Base-by-base conservation (phyloP, 78 protist genomes). In the Dictyostelium capitatum region DNA sequence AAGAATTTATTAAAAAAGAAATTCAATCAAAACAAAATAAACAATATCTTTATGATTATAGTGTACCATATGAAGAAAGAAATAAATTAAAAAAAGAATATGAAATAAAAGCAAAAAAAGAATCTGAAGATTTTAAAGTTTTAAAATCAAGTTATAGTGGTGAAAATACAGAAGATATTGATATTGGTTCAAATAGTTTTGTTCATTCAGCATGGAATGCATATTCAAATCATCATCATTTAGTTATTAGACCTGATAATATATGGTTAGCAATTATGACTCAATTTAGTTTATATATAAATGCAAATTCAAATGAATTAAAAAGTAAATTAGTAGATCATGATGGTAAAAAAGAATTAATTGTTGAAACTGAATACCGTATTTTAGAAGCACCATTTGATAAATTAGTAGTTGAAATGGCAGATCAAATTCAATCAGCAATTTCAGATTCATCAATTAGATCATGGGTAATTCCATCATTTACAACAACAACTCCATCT, bases 301-400 rank as follows among this genome's bases (percentile, higher is more conserved):
- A 85, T 74, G 70, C 51, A 46, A 85, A 85, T 48, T 43, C 94
- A 17, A 85, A 89, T 43, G 12, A 80, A 32, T 79, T 89, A n/a
- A 89, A 89, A 30, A 3, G 20, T 30, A 78, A 77, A 19, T 10
- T 89, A 6, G 94, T 89, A 0, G 54, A 30, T 9, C 67, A 67
- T 12, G 62, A 78, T 25, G 94, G 94, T 19, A 89, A 89, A 80
- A 78, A 19, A 47, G 64, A 74, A 20, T 73, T 89, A 7, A 11
- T 8, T 0, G 94, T 89, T 30, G 8, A 9, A 37, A 8, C 80
- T 32, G 0, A 1, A 41, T 89, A 32, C 8, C 20, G 23, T 15
- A 17, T 89, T 8, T 43, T 57, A 20, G 37, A 14, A 12, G 83
- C 78, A 28, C 89, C 82, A 30, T 90, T 23, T 23, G 82, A 72